These are phyloP conservation scores for Pyrenopolyporus hunteri DNA, from an alignment of 495 filamentous ascomycete species.

Conservation along the genomic window DNA sequence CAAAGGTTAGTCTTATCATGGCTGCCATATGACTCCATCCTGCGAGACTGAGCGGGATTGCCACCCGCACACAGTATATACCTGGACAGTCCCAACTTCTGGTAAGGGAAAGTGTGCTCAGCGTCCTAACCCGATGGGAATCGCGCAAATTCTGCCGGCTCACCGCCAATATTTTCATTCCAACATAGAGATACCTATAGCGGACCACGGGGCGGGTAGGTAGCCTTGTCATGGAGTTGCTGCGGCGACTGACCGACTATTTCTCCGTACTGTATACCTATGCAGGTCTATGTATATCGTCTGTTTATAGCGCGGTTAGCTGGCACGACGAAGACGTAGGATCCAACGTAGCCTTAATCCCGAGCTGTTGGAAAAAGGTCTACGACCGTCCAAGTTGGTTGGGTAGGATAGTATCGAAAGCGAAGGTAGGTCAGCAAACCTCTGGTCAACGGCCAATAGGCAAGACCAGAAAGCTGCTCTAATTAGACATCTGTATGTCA, in stretches of 20 bases:
- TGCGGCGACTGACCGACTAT: slow-evolving; percentile 10
- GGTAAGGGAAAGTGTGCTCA: slow-evolving; percentile 2
- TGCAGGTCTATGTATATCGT: too few relatives aligned
- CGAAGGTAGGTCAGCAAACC: slow-evolving; percentile 15
- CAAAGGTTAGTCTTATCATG: not conserved
- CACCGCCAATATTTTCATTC: not conserved
- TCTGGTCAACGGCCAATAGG: slow-evolving; percentile 10
- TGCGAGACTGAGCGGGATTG: not conserved
- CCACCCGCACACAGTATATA: not conserved
- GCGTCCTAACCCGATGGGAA: not conserved
- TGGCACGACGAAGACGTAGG: slow-evolving; percentile 12
- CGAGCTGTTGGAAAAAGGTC: not conserved
- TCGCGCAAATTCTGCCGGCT: not conserved
- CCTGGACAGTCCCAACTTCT: not conserved
- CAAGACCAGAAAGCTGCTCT: slow-evolving; percentile 2
- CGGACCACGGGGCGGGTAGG: not conserved
- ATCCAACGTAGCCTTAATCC: slow-evolving; percentile 6
- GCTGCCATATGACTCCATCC: slow-evolving; percentile 12
- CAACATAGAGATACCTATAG: too few relatives aligned
- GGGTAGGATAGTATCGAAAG: slow-evolving; percentile 7
- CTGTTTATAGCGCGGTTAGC: slow-evolving; percentile 10
- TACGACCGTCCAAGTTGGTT: slow-evolving; percentile 1
- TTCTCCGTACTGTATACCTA: too few relatives aligned
- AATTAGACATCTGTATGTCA: slow-evolving; percentile 19
- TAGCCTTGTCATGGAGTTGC: not conserved